Evolutionary conservation across 495 filamentous ascomycete species (phyloP).

Genomic region (Talaromyces thailandensis): DNA sequence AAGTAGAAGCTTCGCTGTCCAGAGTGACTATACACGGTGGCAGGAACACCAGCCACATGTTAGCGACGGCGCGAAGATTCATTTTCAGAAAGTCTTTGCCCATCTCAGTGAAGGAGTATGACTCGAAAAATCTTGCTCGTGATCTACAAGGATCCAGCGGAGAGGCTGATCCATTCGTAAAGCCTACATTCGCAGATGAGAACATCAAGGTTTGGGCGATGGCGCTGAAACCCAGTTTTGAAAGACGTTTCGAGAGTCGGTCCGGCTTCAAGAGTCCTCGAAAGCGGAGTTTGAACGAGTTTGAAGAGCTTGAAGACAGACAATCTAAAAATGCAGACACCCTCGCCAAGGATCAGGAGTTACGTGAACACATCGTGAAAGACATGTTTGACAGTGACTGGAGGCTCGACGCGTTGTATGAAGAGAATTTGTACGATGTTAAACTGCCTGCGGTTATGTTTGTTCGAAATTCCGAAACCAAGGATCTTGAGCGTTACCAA

Average conservation of each 20-base stretch:
- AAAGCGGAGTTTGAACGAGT: constrained; percentile 57
- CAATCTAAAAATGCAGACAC: background rate
- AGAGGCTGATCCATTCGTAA: constrained; percentile 26
- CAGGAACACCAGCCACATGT: constrained; percentile 63
- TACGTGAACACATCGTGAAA: constrained; percentile 51
- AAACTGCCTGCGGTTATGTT: constrained; percentile 61
- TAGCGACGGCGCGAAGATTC: constrained; percentile 78
- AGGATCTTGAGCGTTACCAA: constrained; percentile 54
- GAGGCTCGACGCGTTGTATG: constrained; percentile 58
- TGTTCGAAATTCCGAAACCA: constrained; percentile 53
- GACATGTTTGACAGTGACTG: constrained; percentile 80
- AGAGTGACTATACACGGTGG: constrained; percentile 65
- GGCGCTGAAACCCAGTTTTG: constrained; percentile 34
- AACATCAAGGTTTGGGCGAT: constrained; percentile 79
- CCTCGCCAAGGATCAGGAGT: constrained; percentile 32
- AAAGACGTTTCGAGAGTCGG: background rate
- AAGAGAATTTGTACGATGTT: constrained; percentile 56
- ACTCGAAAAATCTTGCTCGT: constrained; percentile 26
- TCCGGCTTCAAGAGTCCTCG: constrained; percentile 28
- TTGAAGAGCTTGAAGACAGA: constrained; percentile 19
- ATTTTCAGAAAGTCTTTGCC: constrained; percentile 81
- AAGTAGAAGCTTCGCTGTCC: background rate
- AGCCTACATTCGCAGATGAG: constrained; percentile 64
- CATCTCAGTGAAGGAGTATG: constrained; percentile 55
- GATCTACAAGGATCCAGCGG: constrained; percentile 4